Evolutionary conservation across 1,284 basidiomycete genomes (phyloP).

Genomic region (Sutorius eximius): DNA sequence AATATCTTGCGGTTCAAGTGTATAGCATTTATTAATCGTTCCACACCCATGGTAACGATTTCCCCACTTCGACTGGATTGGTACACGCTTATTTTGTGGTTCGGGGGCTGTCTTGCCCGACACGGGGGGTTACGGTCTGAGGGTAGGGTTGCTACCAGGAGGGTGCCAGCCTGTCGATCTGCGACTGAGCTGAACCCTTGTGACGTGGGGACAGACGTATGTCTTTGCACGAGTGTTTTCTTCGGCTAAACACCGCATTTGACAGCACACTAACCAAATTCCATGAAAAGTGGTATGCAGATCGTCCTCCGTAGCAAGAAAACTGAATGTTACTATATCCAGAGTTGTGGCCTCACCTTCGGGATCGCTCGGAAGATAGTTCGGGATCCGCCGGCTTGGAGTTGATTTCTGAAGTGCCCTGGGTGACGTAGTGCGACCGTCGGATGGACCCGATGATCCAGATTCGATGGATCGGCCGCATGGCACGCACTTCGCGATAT

Average conservation of each 20-base stretch:
- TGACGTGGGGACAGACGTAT: neutral
- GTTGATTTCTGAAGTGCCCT: neutral
- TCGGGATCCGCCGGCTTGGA: slow-evolving; percentile 8
- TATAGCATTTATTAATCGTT: neutral
- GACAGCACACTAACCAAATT: too few species aligned
- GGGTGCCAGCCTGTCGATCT: neutral
- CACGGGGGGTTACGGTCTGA: neutral
- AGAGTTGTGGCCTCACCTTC: neutral
- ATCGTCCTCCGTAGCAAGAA: neutral
- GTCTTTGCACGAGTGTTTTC: neutral
- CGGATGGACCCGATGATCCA: neutral
- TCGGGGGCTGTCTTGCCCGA: neutral
- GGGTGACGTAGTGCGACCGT: neutral
- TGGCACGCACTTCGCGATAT: neutral
- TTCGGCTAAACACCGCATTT: neutral
- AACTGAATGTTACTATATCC: neutral
- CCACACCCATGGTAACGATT: neutral
- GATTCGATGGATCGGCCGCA: neutral
- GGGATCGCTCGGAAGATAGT: slow-evolving; percentile 2
- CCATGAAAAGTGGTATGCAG: neutral
- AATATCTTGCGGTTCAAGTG: neutral
- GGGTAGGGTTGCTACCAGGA: neutral
- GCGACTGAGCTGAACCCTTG: neutral
- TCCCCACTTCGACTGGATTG: neutral
- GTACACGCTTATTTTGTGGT: neutral